Evolutionary conservation across 257 asterid species (phyloP), one percentile per base, ranked within the genome.

Genomic region (Cinchona pubescens): DNA sequence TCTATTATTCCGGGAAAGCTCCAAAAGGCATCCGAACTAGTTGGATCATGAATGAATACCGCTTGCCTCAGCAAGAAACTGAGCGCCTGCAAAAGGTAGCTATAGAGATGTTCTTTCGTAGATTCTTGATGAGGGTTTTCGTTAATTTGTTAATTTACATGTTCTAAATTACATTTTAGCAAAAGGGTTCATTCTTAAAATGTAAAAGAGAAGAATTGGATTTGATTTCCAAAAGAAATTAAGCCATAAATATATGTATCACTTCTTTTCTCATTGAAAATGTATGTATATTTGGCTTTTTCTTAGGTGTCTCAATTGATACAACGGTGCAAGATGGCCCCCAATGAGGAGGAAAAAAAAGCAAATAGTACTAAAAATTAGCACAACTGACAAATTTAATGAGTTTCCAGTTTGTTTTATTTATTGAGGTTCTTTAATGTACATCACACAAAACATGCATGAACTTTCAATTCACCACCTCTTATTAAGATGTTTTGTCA

Each of bases 1-100:
- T 94, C 86, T 95, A 95, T n/a, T n/a, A n/a, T 88, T 87, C 98
- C 27, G 99, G 99, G 0, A 95, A 92, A 75, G 99, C 99, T n/a
- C 99, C 99, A 0, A 95, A 92, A 75, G 99, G 99, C 2, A 88
- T 95, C 37, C 84, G 99, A 7, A 92, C 93, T 0, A 87, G 93
- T 25, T 95, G 99, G 99, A 95, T 92, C 83, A 95, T 95, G 99
- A 95, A 95, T 69, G 99, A 92, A 64, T 92, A 89, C 42, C 97
- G 98, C 14, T 70, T 92, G 69, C 98, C 99, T 0, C 97, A 87
- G 7, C 97, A 95, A 32, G 97, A 95, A 10, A 95, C 96, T 19
- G 87, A 91, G 79, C 92, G 96, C 23, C 87, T 90, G 0, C 97
- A 92, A 30, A 95, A 92, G 98, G 98, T 93, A 82, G 21, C n/a